phyloP scores from a whole-genome alignment of 768 basidiomycete genomes.

The Lactarius hengduanensis region DNA sequence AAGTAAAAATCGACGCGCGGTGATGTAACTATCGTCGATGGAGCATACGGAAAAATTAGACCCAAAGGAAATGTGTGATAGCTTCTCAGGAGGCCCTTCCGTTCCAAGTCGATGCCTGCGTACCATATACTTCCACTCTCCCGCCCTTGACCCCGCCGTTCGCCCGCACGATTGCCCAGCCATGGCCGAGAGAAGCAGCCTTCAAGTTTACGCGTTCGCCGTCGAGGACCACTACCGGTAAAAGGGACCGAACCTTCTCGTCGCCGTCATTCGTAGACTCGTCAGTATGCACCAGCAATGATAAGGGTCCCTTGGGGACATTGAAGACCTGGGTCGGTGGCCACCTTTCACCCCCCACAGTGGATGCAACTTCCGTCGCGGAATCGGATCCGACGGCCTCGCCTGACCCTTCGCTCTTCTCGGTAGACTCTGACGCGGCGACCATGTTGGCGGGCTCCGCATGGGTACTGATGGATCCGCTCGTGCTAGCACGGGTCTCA shows the following conservation, averaged over 20 bases:
- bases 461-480: background rate
- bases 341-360: slow-evolving; percentile 3
- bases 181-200: slow-evolving; percentile 10
- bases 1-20: slow-evolving; percentile 3
- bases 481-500: background rate
- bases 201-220: slow-evolving; percentile 23
- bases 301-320: slow-evolving; percentile 25
- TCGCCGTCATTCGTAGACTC: background rate
- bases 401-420: slow-evolving; percentile 1
- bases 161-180: slow-evolving; percentile 20
- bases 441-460: background rate
- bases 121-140: slow-evolving; percentile 18
- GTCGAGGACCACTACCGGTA: slow-evolving; percentile 21
- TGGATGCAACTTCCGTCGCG: slow-evolving; percentile 18
- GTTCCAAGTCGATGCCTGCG: background rate
- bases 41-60: background rate
- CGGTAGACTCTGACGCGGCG: background rate
- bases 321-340: slow-evolving; percentile 14
- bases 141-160: slow-evolving; percentile 23
- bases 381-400: slow-evolving; percentile 19
- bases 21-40: background rate
- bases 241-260: slow-evolving; percentile 2
- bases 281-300: slow-evolving; percentile 15
- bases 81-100: background rate
- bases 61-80: background rate